A percentile compares a stretch with the other conserved stretches of the same genome.
phyloP scores from a whole-genome alignment of 73 alveolate genomes.

The Paramecium tetraurelia region DNA sequence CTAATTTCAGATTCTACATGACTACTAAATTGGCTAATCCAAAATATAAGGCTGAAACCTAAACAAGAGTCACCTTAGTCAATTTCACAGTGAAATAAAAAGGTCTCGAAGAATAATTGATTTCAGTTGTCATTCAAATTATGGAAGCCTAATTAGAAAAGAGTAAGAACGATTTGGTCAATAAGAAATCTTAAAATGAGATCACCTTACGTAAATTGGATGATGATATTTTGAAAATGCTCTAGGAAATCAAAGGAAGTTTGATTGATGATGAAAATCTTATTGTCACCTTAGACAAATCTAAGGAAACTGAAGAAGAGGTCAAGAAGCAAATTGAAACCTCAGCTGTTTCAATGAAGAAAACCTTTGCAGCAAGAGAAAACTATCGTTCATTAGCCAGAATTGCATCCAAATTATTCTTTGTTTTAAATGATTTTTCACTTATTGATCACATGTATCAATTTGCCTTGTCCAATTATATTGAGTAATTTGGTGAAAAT shows the following conservation, averaged over 20 bases:
- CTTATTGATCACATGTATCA: slow-evolving; percentile 96
- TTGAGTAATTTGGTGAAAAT: slow-evolving; percentile 41
- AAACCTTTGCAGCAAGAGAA: slow-evolving; percentile 87
- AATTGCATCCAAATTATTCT: slow-evolving; percentile 90
- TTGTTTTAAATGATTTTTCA: slow-evolving; percentile 92
- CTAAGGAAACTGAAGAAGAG: slow-evolving; percentile 86
- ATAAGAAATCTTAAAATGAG: slow-evolving; percentile 84
- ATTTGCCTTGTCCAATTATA: slow-evolving; percentile 90
- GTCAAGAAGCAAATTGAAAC: slow-evolving; percentile 84
- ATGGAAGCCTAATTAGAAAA: slow-evolving; percentile 94
- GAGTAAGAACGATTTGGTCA: slow-evolving; percentile 84
- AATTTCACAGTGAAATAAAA: slow-evolving; percentile 94
- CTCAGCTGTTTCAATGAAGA: slow-evolving; percentile 87
- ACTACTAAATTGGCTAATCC: slow-evolving; percentile 63
- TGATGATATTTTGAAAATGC: slow-evolving; percentile 84
- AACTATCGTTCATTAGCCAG: slow-evolving; percentile 87
- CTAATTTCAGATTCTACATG: slow-evolving; percentile 79
- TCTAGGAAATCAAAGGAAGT: slow-evolving; percentile 87
- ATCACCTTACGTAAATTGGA: slow-evolving; percentile 86
- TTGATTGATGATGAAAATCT: slow-evolving; percentile 87
- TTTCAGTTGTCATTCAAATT: slow-evolving; percentile 91
- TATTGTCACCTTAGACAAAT: slow-evolving; percentile 80
- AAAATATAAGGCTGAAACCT: slow-evolving; percentile 56
- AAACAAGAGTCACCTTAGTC: slow-evolving; percentile 62
- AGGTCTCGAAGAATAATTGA: slow-evolving; percentile 95